Conservation (phyloP, 495 filamentous ascomycete species). For the Oidiodendron maius region DNA sequence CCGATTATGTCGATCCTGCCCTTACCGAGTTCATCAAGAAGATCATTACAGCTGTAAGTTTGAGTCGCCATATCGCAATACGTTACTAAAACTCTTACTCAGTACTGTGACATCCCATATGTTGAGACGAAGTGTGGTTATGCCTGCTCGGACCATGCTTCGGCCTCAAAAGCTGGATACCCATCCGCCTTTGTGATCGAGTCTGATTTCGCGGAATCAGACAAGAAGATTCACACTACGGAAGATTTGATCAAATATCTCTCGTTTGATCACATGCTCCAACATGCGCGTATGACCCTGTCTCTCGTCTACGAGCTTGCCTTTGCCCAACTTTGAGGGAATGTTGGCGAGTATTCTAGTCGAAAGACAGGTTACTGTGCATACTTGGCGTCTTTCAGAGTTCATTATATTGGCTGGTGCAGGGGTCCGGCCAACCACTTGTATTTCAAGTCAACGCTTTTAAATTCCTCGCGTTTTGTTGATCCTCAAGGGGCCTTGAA, state of each 20-base stretch:
- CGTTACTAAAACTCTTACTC: conserved; percentile 6
- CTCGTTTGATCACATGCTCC: conserved; percentile 95
- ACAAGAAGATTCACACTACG: conserved; percentile 85
- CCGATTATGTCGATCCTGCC: conserved; percentile 77
- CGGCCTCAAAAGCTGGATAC: conserved; percentile 93
- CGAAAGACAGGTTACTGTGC: no score
- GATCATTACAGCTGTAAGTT: conserved; percentile 64
- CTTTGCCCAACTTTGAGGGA: conserved; percentile 45
- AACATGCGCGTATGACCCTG: conserved; percentile 90
- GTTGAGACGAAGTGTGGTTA: conserved; percentile 94
- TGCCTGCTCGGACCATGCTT: conserved; percentile 94
- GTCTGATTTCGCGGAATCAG: conserved; percentile 75
- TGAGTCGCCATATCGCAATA: background rate
- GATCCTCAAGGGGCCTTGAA: no score
- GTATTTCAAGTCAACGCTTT: no score
- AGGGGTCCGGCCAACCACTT: no score
- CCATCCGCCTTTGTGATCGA: conserved; percentile 96
- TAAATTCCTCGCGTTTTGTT: no score
- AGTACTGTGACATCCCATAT: conserved; percentile 89
- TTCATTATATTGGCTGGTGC: no score
- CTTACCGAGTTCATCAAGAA: conserved; percentile 91
- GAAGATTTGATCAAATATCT: conserved; percentile 85
- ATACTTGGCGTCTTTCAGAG: no score
- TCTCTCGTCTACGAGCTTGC: conserved; percentile 86
- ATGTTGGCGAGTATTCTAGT: no score